These are phyloP conservation scores for Pholiota adiposa DNA, from an alignment of 1,284 basidiomycete genomes.

Conservation along the genomic window DNA sequence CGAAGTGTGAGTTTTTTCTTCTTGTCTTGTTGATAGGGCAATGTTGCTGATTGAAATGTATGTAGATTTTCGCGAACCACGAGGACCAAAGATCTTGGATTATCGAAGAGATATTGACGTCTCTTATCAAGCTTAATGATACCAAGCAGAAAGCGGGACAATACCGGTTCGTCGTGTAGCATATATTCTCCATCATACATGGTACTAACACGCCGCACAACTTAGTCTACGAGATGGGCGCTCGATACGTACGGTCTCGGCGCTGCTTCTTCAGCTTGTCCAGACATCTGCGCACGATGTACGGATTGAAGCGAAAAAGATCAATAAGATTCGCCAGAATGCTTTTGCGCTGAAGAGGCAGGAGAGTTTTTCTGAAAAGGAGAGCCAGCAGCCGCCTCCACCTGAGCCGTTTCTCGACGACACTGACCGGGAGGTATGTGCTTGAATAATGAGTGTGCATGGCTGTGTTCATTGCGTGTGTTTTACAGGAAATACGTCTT, in stretches of 20 bases:
- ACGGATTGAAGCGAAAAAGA: conserved; percentile 59
- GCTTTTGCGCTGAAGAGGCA: conserved; percentile 62
- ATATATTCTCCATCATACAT: not conserved
- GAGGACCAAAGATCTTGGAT: conserved; percentile 94
- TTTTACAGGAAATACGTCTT: conserved; percentile 62
- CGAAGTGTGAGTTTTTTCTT: conserved; percentile 66
- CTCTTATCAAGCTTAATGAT: conserved; percentile 89
- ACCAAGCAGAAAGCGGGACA: conserved; percentile 86
- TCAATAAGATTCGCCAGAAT: conserved; percentile 66
- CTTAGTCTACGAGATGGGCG: conserved; percentile 72
- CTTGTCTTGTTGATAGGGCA: not conserved
- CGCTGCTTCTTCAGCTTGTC: conserved; percentile 92
- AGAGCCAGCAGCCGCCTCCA: conserved; percentile 19
- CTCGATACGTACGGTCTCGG: conserved; percentile 91
- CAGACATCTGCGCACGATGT: conserved; percentile 91
- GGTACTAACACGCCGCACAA: conserved; percentile 29
- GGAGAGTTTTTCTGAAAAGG: conserved; percentile 55
- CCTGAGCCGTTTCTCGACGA: conserved; percentile 66
- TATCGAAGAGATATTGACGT: conserved; percentile 92
- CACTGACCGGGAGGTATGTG: conserved; percentile 61
- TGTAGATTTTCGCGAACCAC: conserved; percentile 86
- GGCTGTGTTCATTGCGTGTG: not conserved
- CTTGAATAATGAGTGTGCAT: not conserved
- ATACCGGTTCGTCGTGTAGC: conserved; percentile 63
- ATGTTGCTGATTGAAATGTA: not conserved